A percentile compares a stretch with the other conserved stretches of the same genome.
These are phyloP conservation scores for Cercospora sp. DNA, from an alignment of 2,329 filamentous ascomycete species.

Conservation along the genomic window DNA sequence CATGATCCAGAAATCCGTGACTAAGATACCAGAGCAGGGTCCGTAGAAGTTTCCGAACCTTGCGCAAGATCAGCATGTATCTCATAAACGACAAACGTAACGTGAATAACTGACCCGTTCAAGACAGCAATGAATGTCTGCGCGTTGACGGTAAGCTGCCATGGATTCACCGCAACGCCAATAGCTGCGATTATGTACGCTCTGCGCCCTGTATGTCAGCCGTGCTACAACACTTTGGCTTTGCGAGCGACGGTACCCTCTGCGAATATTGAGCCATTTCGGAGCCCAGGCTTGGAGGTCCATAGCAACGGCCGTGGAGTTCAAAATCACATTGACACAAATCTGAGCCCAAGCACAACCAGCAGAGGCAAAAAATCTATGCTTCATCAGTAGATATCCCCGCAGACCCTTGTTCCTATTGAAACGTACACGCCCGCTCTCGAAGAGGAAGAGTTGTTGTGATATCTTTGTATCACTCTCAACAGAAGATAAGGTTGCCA, in stretches of 20 bases:
- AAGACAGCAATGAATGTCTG: conserved; percentile 35
- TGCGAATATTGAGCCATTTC: conserved; percentile 28
- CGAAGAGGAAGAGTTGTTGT: conserved; percentile 29
- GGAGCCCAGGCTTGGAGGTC: conserved; percentile 34
- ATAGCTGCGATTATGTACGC: conserved; percentile 33
- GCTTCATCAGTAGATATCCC: background rate
- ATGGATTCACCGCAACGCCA: conserved; percentile 31
- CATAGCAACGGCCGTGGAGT: conserved; percentile 34
- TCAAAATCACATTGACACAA: conserved; percentile 35
- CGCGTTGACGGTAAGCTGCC: conserved; percentile 32
- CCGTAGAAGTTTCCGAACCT: conserved; percentile 35
- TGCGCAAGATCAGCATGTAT: background rate
- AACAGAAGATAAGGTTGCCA: conserved; percentile 24
- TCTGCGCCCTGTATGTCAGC: background rate
- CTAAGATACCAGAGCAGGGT: conserved; percentile 32
- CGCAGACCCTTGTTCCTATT: no score
- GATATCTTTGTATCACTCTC: conserved; percentile 19
- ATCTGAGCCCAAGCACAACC: conserved; percentile 34
- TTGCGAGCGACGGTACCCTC: conserved; percentile 9
- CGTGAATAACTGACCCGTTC: conserved; percentile 16
- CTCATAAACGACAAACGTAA: background rate
- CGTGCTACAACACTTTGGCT: no score
- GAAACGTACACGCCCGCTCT: conserved; percentile 29
- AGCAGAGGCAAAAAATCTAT: conserved; percentile 34
- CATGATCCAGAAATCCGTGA: conserved; percentile 37